Base-by-base conservation (phyloP, 805 yeast genomes). In the Yamadazyma scolyti region DNA sequence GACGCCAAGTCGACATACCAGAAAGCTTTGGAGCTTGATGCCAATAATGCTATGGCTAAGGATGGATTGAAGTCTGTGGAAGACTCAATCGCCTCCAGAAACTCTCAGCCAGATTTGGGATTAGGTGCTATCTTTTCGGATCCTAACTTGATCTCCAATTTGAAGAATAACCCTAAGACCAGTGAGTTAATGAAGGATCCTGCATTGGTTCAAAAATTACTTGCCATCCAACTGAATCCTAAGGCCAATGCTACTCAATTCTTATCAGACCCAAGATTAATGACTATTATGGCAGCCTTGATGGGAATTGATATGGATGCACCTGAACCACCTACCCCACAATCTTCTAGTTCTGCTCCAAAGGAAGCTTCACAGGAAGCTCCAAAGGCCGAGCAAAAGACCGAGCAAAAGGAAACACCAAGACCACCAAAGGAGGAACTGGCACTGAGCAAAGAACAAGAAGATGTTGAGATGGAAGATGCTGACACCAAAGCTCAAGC, bases 161-260 rank as follows among this genome's bases (percentile, higher is more conserved):
- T 93, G 58, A 76, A 75, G 58, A 63, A 63, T 24, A 82, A 93
- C 58, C 97, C 98, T 40, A 82, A 84, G 65, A 87, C 97, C 15
- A 77, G 84, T 19, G 90, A 82, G 38, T 58, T 80, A 54, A 78
- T 89, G 86, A 79, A 82, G 42, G 97, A 93, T 56, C 96, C 97
- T 8, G 68, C 71, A 31, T 72, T 93, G 50, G 85, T 88, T 16
- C 72, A 73, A 29, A 83, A 87, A 63, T 73, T 84, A 43, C 50
- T 63, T 45, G 62, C 68, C 50, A 52, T 82, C 55, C 77, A 76
- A 60, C 43, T 66, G 20, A 82, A 88, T 57, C 97, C 97, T 22
- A 75, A 78, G 60, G 75, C 82, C 2, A 73, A 81, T 47, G 75
- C 84, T 36, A 65, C 76, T 16, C 82, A 78, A 39, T 72, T 88